Evolutionary conservation across 306 rosid species (phyloP).

Genomic region (Quercus agrifolia): DNA sequence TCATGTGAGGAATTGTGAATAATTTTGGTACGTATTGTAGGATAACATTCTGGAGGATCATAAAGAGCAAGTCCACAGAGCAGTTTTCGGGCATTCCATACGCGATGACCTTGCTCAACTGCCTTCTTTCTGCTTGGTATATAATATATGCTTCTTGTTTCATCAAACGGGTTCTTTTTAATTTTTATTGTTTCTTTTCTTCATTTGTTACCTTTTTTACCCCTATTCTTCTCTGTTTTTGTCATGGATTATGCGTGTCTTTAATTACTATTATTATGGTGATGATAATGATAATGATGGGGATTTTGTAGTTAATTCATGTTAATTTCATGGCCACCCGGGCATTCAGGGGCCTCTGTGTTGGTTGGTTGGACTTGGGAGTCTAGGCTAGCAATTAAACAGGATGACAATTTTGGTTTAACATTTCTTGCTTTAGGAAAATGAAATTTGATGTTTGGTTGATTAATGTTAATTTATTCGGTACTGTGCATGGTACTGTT

Average conservation of each 20-base stretch:
- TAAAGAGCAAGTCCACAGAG: slow-evolving; percentile 57
- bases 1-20: neutral
- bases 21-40: slow-evolving; percentile 20
- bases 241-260: slow-evolving; percentile 14
- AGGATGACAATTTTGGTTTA: neutral
- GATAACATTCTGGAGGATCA: slow-evolving; percentile 79
- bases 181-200: neutral
- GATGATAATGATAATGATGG: neutral
- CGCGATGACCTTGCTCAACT: slow-evolving; percentile 79
- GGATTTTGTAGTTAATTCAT: neutral
- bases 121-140: slow-evolving; percentile 90
- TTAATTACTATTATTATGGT: neutral
- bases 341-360: neutral
- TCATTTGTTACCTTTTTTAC: neutral
- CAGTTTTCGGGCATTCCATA: slow-evolving; percentile 90
- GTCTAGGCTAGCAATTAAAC: no score
- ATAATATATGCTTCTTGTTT: neutral
- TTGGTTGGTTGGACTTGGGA: neutral
- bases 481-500: no score
- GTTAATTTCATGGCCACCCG: neutral
- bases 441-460: neutral
- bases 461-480: neutral
- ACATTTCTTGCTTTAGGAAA: neutral
- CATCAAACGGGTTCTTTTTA: neutral
- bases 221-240: slow-evolving; percentile 1